Conservation (phyloP, 2,329 filamentous ascomycete genomes). For the Metarhizium rileyi region DNA sequence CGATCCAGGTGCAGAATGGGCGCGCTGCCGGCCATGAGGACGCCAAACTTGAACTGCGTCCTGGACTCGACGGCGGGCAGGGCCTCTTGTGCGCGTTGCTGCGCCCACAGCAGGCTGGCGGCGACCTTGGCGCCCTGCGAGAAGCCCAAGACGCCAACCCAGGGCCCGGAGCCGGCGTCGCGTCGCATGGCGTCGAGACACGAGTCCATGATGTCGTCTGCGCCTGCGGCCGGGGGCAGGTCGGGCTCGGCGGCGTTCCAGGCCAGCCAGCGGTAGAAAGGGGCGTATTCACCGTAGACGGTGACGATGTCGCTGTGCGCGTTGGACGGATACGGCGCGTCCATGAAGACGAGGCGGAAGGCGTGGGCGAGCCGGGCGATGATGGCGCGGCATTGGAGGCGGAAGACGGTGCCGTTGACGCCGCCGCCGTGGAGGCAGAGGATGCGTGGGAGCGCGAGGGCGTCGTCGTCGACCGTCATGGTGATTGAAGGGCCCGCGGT, state of each 20-base stretch:
- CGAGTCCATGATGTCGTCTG: slow-evolving; percentile 29
- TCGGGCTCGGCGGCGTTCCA: slow-evolving; percentile 41
- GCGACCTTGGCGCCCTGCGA: slow-evolving; percentile 57
- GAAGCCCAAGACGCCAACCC: slow-evolving; percentile 55
- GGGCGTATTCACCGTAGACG: slow-evolving; percentile 56
- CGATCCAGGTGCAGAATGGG: slow-evolving; percentile 22
- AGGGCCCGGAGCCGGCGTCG: slow-evolving; percentile 46
- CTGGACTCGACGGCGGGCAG: background rate
- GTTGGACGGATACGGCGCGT: slow-evolving; percentile 55
- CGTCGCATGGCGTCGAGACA: slow-evolving; percentile 37
- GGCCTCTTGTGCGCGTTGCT: slow-evolving; percentile 28
- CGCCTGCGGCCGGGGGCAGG: slow-evolving; percentile 38
- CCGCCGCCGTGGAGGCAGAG: slow-evolving; percentile 77
- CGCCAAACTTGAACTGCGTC: slow-evolving; percentile 23
- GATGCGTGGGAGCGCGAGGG: slow-evolving; percentile 48
- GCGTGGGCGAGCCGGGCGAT: slow-evolving; percentile 35
- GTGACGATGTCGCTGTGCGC: slow-evolving; percentile 52
- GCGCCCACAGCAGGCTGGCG: slow-evolving; percentile 51
- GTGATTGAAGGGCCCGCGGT: background rate
- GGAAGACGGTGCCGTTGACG: slow-evolving; percentile 61
- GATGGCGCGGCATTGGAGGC: slow-evolving; percentile 52
- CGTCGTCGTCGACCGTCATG: slow-evolving; percentile 1
- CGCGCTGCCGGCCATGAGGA: slow-evolving; percentile 25
- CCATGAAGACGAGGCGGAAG: slow-evolving; percentile 64
- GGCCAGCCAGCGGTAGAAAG: slow-evolving; percentile 54